Evolutionary conservation across 139 green algal species (phyloP), one percentile per base, ranked within the genome.

Genomic region (Trebouxia sp.): DNA sequence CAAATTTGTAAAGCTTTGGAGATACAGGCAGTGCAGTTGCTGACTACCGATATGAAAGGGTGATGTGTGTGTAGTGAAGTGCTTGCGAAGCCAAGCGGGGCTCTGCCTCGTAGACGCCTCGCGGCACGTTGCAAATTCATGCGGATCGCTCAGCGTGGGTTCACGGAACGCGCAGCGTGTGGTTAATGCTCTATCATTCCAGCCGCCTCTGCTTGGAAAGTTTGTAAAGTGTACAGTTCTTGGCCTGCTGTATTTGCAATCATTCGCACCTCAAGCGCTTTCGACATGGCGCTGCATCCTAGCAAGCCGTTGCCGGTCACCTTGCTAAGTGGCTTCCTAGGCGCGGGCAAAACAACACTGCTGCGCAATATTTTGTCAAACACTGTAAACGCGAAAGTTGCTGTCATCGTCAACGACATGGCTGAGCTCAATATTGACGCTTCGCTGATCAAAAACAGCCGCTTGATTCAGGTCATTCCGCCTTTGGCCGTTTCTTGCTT

Each of bases 361-460:
- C 79, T 97, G 38, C 70, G 86, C 26, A 86, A 93, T 69, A 87
- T 97, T 8, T 85, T 97, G n/a, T 35, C 67, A 10, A 87, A 85
- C 15, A 88, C 87, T 48, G 17, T 86, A 30, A 79, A 62, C 10
- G 38, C 81, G 24, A 82, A 87, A 84, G 38, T 94, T 20, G 92
- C 88, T 24, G 86, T 95, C 6, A 82, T 95, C 11, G 92, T 97
- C 0, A 97, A 97, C 78, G 93, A 97, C 82, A 91, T 96, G 87
- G 91, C 93, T 0, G 81, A 87, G 22, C n/a, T 96, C 17, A 97
- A 97, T 76, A 90, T 97, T 14, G 93, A 97, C 80, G 89, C 90
- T 26, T 48, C 47, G 5, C 65, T 89, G 17, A 69, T 88, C 30
- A 67, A 67, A 41, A 76, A 83, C 14, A 67, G 28, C 56, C 56